Conservation (phyloP, 2,329 filamentous ascomycete species). For the Talaromyces funiculosus region DNA sequence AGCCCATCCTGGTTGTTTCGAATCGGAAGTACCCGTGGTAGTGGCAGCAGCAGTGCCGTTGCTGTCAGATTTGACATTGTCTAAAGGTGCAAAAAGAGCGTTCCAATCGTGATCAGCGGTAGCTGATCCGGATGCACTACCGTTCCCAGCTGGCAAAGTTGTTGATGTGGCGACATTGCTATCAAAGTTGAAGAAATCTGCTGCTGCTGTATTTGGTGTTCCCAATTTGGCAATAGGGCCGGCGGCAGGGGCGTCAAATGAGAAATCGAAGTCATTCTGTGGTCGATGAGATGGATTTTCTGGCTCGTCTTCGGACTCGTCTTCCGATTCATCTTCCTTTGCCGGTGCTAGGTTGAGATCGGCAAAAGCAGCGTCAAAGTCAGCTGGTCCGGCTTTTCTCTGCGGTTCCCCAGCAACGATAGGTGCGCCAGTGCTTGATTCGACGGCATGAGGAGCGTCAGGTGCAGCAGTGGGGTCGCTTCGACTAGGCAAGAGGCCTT, state of each 20-base stretch:
- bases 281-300: conserved; percentile 27
- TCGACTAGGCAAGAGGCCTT: conserved; percentile 36
- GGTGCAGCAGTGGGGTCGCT: conserved; percentile 34
- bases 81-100: conserved; percentile 79
- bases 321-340: conserved; percentile 42
- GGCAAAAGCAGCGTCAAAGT: conserved; percentile 45
- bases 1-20: conserved; percentile 55
- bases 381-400: conserved; percentile 32
- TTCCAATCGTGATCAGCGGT: conserved; percentile 75
- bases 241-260: conserved; percentile 37
- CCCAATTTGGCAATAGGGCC: conserved; percentile 16
- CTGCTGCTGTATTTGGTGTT: conserved; percentile 20
- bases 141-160: conserved; percentile 36
- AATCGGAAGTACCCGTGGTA: conserved; percentile 2
- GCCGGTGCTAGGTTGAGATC: conserved; percentile 41
- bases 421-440: conserved; percentile 31
- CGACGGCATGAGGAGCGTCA: conserved; percentile 37
- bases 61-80: conserved; percentile 31
- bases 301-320: conserved; percentile 53
- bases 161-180: conserved; percentile 27
- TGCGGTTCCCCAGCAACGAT: conserved; percentile 32
- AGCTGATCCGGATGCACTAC: conserved; percentile 35
- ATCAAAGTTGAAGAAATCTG: conserved; percentile 39
- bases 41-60: conserved; percentile 3
- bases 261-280: conserved; percentile 41